Base-by-base conservation (phyloP, 768 basidiomycete species). In the Leccinum ochraceum region DNA sequence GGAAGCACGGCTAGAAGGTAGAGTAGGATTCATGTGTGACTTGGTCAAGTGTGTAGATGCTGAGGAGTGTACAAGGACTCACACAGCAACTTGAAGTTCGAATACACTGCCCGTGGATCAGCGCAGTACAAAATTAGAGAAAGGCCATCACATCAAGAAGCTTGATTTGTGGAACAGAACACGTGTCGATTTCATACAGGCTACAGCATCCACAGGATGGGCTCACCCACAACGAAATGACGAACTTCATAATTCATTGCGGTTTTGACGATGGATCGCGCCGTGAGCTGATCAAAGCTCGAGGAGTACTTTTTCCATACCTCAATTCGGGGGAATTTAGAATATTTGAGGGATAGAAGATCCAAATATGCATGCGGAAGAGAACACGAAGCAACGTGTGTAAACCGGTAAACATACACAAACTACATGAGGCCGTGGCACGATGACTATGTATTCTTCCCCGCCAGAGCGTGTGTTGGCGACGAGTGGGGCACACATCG, bases 11-110 rank as follows among this genome's bases (percentile, higher is more conserved):
- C 17, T 52, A 5, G 63, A 34, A 24, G 10, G 54, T 9, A 5
- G 39, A 6, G 56, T 5, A 24, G 60, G 32, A 30, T 53, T 9
- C 67, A 60, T 66, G 49, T 3, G 8, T 32, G 51, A n/a, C 13
- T 16, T 24, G 24, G 26, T 44, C 24, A 16, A 30, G 22, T 9
- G 11, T 54, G 14, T 32, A 14, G 53, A 28, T 14, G 30, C 34
- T 55, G 44, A 61, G 28, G 26, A 20, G 42, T 28, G 8, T 13
- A 22, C 17, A 6, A 36, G 20, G 5, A 20, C 13, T 20, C 48
- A 14, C 22, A 13, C 39, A 54, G 26, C 10, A 16, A 4, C 28
- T 61, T 53, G n/a, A 17, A 37, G 4, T 9, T 30, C 3, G n/a
- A 2, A 22, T 22, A 49, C 48, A 20, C 44, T 9, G 32, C 32